Percentiles rank a stretch among this genome's conserved stretches.
Conservation (phyloP, 805 yeast species). For the Yarrowia deformans region DNA sequence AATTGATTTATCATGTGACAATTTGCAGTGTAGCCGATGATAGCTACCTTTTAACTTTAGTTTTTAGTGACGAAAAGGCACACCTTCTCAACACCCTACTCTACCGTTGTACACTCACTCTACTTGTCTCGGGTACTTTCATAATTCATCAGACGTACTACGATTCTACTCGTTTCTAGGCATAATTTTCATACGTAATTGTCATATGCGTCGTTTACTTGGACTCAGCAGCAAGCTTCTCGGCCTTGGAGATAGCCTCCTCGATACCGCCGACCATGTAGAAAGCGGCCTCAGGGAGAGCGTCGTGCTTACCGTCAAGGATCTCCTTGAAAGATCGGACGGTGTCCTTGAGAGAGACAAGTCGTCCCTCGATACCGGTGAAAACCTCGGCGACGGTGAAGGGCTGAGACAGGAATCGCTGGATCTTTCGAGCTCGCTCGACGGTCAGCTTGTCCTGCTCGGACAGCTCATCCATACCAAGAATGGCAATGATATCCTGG, state of each 20-base stretch:
- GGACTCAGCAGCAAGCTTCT: slow-evolving; percentile 91
- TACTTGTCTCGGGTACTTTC: slow-evolving; percentile 17
- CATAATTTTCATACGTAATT: slow-evolving; percentile 40
- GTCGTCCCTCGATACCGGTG: slow-evolving; percentile 99
- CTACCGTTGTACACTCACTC: neutral
- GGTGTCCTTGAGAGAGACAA: slow-evolving; percentile 96
- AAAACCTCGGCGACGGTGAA: slow-evolving; percentile 99
- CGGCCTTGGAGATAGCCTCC: slow-evolving; percentile 98
- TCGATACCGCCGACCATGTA: slow-evolving; percentile 99
- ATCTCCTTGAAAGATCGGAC: slow-evolving; percentile 94
- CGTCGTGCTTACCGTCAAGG: slow-evolving; percentile 97
- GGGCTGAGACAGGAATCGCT: slow-evolving; percentile 99
- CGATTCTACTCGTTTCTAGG: slow-evolving; percentile 30
- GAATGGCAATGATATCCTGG: slow-evolving; percentile 99
- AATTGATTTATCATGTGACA: neutral
- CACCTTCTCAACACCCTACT: no score
- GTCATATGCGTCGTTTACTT: slow-evolving; percentile 43
- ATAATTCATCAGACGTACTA: slow-evolving; percentile 35
- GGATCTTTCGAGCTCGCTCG: slow-evolving; percentile 99
- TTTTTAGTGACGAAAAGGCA: no score
- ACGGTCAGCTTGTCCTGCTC: slow-evolving; percentile 98
- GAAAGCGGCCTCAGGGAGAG: slow-evolving; percentile 99
- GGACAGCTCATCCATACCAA: slow-evolving; percentile 99
- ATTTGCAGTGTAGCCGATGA: no score
- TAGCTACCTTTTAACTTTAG: no score